Conservation (phyloP, 2,329 filamentous ascomycete species). For the Grosmannia clavigera region DNA sequence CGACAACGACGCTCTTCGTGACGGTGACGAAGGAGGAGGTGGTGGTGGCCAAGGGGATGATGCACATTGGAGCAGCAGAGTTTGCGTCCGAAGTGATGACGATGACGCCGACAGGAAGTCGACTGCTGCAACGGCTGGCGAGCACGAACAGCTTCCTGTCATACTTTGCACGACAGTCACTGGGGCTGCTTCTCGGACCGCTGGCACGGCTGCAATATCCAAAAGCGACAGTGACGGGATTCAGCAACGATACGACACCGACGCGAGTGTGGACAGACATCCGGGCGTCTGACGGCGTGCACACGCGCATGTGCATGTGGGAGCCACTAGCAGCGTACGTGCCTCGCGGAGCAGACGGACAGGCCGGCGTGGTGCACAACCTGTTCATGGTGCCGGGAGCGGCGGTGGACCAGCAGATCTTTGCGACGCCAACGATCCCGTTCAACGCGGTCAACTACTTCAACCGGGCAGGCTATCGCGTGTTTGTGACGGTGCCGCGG, state of each 20-base stretch:
- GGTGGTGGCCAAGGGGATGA: conserved; percentile 45
- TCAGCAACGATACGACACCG: conserved; percentile 37
- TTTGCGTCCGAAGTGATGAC: conserved; percentile 44
- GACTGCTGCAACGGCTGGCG: conserved; percentile 28
- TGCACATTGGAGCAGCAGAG: conserved; percentile 40
- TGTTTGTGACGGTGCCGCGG: conserved; percentile 45
- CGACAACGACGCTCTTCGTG: conserved; percentile 50
- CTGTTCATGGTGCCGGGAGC: conserved; percentile 52
- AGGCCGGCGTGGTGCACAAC: conserved; percentile 26
- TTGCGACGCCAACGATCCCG: conserved; percentile 48
- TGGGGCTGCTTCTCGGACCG: conserved; percentile 40
- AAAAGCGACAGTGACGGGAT: conserved; percentile 32
- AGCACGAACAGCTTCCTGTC: conserved; percentile 39
- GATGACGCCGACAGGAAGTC: conserved; percentile 36
- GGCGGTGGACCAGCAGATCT: conserved; percentile 51
- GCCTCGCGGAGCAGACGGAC: conserved; percentile 12
- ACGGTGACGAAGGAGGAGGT: conserved; percentile 36
- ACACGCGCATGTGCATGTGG: conserved; percentile 44
- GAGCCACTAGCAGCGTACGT: conserved; percentile 34
- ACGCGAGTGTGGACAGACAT: conserved; percentile 29
- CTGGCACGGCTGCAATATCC: conserved; percentile 45
- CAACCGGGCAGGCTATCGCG: conserved; percentile 44
- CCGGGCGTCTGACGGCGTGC: conserved; percentile 37
- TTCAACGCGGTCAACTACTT: conserved; percentile 53
- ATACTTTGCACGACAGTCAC: conserved; percentile 42